Evolutionary conservation across 257 asterid genomes (phyloP).

Genomic region (Eucommia ulmoides): DNA sequence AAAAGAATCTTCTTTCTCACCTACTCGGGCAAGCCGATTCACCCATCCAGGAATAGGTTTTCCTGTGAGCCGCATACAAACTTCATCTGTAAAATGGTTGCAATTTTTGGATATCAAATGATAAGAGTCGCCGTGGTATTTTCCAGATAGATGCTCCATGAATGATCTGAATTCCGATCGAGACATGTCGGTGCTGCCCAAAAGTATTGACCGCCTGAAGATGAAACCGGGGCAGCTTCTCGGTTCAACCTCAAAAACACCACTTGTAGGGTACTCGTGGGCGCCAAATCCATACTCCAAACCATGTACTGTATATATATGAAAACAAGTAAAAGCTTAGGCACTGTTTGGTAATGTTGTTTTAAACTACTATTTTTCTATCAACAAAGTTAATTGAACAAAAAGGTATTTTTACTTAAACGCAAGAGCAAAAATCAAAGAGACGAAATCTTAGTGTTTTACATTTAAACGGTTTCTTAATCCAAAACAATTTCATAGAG

Average conservation of each 20-base stretch:
- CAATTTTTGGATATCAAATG: conserved; percentile 83
- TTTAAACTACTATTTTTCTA: background rate
- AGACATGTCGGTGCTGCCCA: conserved; percentile 74
- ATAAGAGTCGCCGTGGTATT: conserved; percentile 74
- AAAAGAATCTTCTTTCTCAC: conserved; percentile 23
- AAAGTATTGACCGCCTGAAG: conserved; percentile 64
- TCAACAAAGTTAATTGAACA: too few relatives aligned
- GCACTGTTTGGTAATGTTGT: background rate
- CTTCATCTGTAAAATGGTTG: conserved; percentile 89
- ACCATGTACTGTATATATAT: conserved; percentile 47
- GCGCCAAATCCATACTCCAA: conserved; percentile 89
- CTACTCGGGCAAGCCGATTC: conserved; percentile 79
- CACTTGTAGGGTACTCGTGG: conserved; percentile 78
- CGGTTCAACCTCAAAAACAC: conserved; percentile 91
- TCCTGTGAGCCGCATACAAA: conserved; percentile 60
- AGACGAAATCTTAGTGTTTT: background rate
- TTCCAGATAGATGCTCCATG: conserved; percentile 65
- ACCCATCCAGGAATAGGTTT: conserved; percentile 89
- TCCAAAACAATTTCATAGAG: too few relatives aligned
- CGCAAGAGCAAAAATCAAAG: background rate
- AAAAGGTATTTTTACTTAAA: too few relatives aligned
- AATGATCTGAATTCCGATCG: conserved; percentile 64
- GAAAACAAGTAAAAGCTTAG: conserved; percentile 8
- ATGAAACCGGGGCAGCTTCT: conserved; percentile 81
- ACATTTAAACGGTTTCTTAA: background rate